A percentile compares a stretch with the other conserved stretches of the same genome.
phyloP scores from a whole-genome alignment of 2,329 filamentous ascomycete species.

The Aspergillus awamori region DNA sequence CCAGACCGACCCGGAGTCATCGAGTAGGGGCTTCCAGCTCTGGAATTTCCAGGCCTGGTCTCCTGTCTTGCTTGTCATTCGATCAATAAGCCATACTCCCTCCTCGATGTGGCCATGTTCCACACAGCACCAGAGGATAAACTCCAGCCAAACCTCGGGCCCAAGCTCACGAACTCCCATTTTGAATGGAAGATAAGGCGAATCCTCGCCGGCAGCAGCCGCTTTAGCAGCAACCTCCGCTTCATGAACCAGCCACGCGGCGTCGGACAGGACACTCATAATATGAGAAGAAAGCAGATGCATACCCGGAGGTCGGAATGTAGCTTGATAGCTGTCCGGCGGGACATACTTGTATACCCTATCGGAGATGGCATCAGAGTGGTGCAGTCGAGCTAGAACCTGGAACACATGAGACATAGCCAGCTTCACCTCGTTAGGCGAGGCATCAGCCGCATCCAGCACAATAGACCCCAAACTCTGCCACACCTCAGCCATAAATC shows the following conservation, averaged over 20 bases:
- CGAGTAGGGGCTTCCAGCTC: constrained; percentile 43
- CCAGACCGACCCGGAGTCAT: constrained; percentile 30
- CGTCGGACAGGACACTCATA: constrained; percentile 51
- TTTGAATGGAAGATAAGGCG: constrained; percentile 44
- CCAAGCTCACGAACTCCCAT: constrained; percentile 48
- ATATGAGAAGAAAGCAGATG: constrained; percentile 49
- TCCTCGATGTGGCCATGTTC: constrained; percentile 49
- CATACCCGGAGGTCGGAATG: constrained; percentile 48
- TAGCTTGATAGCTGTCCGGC: constrained; percentile 30
- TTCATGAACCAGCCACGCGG: constrained; percentile 49
- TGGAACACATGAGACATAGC: constrained; percentile 51
- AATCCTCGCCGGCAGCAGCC: constrained; percentile 39
- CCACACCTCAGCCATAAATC: constrained; percentile 43
- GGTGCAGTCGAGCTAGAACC: constrained; percentile 50
- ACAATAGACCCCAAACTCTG: constrained; percentile 45
- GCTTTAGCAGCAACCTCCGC: constrained; percentile 41
- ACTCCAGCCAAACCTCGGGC: constrained; percentile 53
- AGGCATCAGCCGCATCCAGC: constrained; percentile 43
- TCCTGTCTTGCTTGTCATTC: constrained; percentile 31
- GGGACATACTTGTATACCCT: constrained; percentile 46
- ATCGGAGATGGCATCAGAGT: constrained; percentile 47
- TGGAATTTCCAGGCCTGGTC: constrained; percentile 44
- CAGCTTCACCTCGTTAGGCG: constrained; percentile 36
- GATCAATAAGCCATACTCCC: constrained; percentile 43
- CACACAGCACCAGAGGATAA: constrained; percentile 55